These are phyloP conservation scores for Ophiocordyceps camponoti-leonardi DNA, from an alignment of 2,329 filamentous ascomycete species.

Conservation along the genomic window DNA sequence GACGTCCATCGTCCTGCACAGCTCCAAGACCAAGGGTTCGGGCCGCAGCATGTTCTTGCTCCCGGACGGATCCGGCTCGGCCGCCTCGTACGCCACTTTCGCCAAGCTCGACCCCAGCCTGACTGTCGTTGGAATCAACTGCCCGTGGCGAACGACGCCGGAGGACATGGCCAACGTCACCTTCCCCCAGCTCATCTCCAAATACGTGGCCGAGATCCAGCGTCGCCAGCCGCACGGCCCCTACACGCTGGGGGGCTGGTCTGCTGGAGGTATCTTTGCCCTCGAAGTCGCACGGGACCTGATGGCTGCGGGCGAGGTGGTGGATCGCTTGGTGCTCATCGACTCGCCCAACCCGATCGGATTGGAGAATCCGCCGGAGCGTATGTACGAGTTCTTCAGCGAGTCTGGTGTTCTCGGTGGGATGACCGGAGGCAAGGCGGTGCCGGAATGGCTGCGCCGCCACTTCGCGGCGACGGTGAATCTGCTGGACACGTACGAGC, in stretches of 20 bases:
- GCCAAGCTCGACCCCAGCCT: neutral
- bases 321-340: constrained; percentile 45
- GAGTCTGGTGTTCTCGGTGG: constrained; percentile 54
- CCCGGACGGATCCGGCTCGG: constrained; percentile 14
- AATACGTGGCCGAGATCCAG: constrained; percentile 2
- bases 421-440: constrained; percentile 36
- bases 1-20: constrained; percentile 1
- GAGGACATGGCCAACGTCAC: neutral
- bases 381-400: constrained; percentile 55
- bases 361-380: constrained; percentile 45
- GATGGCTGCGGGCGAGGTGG: constrained; percentile 34
- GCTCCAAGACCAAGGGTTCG: constrained; percentile 5
- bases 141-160: constrained; percentile 1
- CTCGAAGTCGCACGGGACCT: constrained; percentile 49
- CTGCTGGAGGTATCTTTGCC: constrained; percentile 57
- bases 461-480: constrained; percentile 55
- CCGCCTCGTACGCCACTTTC: constrained; percentile 9
- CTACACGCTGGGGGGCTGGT: constrained; percentile 46
- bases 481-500: constrained; percentile 52
- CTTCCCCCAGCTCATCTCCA: neutral
- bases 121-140: constrained; percentile 1
- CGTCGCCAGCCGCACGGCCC: constrained; percentile 2
- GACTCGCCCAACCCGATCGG: constrained; percentile 50
- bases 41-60: constrained; percentile 8
- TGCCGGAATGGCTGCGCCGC: constrained; percentile 52